These are phyloP conservation scores for Catunica adiposa DNA, from an alignment of 2,329 filamentous ascomycete species.

Conservation along the genomic window DNA sequence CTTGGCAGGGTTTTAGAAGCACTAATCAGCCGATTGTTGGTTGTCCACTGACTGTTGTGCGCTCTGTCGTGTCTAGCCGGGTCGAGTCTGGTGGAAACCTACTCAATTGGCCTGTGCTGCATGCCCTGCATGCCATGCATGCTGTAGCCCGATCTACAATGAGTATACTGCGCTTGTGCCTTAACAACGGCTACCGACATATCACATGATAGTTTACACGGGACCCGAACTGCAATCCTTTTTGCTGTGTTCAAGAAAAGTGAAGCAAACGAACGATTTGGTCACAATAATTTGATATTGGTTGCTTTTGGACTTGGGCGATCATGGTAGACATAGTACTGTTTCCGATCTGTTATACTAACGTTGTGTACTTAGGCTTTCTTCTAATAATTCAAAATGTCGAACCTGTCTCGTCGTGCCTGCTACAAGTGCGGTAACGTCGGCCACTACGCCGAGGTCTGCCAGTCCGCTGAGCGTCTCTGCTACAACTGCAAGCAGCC, in stretches of 20 bases:
- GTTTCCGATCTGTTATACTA: no score
- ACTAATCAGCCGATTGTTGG: no score
- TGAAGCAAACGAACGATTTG: no score
- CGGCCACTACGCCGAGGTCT: slow-evolving; percentile 73
- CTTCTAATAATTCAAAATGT: slow-evolving; percentile 36
- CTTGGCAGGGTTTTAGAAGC: no score
- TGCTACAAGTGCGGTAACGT: slow-evolving; percentile 77
- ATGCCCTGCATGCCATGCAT: neutral
- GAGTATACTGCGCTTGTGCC: neutral
- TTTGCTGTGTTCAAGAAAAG: no score
- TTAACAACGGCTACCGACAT: neutral
- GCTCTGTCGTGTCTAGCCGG: no score
- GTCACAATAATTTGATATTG: no score
- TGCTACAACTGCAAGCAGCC: slow-evolving; percentile 99
- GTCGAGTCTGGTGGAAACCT: no score
- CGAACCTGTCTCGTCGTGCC: slow-evolving; percentile 64
- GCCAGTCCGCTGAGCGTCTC: slow-evolving; percentile 91
- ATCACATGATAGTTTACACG: neutral
- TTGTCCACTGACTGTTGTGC: no score
- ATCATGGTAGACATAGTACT: no score
- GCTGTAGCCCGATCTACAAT: neutral
- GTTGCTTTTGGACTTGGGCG: no score
- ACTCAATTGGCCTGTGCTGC: neutral
- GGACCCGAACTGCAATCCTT: neutral
- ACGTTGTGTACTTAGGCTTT: neutral